These are phyloP conservation scores for Babesia gibsoni DNA, from an alignment of 169 alveolate species.

Conservation along the genomic window DNA sequence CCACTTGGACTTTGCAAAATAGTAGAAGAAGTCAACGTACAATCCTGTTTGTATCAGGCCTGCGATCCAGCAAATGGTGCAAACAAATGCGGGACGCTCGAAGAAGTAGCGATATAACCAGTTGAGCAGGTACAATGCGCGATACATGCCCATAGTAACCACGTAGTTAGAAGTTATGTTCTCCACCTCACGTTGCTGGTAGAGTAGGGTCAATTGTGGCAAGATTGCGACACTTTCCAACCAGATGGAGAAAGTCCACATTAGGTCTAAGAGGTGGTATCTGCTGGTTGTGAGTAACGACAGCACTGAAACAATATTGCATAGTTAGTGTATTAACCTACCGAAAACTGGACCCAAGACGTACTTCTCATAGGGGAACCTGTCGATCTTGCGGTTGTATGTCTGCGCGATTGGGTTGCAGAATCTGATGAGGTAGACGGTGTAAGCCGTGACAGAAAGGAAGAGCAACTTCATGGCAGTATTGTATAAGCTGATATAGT, in stretches of 20 bases:
- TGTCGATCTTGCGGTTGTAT: constrained; percentile 88
- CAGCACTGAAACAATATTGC: constrained; percentile 26
- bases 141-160: constrained; percentile 89
- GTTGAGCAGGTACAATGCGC: constrained; percentile 90
- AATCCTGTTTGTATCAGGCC: constrained; percentile 92
- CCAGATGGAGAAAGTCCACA: constrained; percentile 95
- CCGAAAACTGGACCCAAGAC: constrained; percentile 81
- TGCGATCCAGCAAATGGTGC: constrained; percentile 87
- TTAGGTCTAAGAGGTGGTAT: constrained; percentile 75
- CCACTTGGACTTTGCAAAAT: constrained; percentile 88
- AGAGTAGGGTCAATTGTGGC: constrained; percentile 92
- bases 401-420: constrained; percentile 87
- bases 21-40: constrained; percentile 93
- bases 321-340: constrained; percentile 18
- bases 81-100: constrained; percentile 79
- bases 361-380: constrained; percentile 87
- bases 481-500: constrained; percentile 88
- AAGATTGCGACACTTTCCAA: constrained; percentile 94
- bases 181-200: constrained; percentile 91
- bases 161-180: constrained; percentile 93
- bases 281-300: constrained; percentile 65
- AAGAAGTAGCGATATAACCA: constrained; percentile 89
- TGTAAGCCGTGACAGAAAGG: constrained; percentile 83
- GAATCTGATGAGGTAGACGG: constrained; percentile 82
- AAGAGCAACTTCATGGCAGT: constrained; percentile 90